Conservation (phyloP, 805 yeast genomes). For the Saccharomycopsis babjevae region DNA sequence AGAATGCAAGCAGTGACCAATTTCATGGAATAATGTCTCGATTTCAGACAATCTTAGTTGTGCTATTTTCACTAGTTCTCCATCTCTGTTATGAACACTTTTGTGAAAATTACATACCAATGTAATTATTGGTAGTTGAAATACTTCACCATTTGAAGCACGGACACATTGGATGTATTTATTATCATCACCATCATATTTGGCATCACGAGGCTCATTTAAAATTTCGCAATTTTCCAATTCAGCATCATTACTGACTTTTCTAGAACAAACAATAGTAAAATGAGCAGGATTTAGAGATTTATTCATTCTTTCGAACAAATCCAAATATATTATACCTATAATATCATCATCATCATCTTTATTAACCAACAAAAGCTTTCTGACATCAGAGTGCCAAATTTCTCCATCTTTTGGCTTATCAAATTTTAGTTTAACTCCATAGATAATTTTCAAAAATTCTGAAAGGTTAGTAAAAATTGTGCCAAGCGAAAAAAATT, state of each 20-base stretch:
- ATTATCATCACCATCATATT: conserved; percentile 1
- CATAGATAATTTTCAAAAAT: conserved; percentile 62
- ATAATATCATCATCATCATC: conserved; percentile 44
- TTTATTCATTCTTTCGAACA: conserved; percentile 68
- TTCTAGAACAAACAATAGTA: conserved; percentile 89
- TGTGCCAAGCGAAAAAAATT: conserved; percentile 75
- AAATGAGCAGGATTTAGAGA: conserved; percentile 88
- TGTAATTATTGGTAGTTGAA: conserved; percentile 84
- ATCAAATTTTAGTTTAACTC: conserved; percentile 63
- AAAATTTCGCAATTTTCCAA: conserved; percentile 24
- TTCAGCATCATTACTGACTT: conserved; percentile 38
- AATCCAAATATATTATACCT: conserved; percentile 81
- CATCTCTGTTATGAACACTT: conserved; percentile 26
- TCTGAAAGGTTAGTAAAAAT: conserved; percentile 75
- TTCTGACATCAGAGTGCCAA: conserved; percentile 82
- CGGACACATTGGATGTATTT: conserved; percentile 17
- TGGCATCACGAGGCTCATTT: conserved; percentile 9
- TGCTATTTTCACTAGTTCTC: conserved; percentile 34
- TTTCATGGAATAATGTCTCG: conserved; percentile 92
- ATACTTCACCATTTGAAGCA: conserved; percentile 34
- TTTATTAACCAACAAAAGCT: conserved; percentile 64
- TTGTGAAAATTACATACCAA: conserved; percentile 72
- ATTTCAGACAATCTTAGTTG: conserved; percentile 67
- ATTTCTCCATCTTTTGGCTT: conserved; percentile 62
- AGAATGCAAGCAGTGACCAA: conserved; percentile 98